Base-by-base conservation (phyloP, 2,329 filamentous ascomycete genomes). In the Pezicula radicicola region DNA sequence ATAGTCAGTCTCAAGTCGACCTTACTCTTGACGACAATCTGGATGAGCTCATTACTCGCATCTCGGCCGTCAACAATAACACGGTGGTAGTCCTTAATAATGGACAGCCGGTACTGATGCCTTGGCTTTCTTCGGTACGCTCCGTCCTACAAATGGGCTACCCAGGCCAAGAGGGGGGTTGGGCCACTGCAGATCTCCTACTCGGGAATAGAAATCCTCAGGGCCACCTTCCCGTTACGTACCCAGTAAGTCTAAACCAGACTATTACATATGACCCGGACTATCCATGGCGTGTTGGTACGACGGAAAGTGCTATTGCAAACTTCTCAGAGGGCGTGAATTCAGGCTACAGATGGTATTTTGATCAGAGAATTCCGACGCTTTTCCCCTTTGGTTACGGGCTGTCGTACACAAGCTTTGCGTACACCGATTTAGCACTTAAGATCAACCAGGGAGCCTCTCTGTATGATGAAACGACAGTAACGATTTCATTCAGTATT, bases 331-430 rank as follows among this genome's bases (percentile, higher is more conserved):
- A 36, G 15, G 33, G 33, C 15, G 15, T 36, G 9, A 36, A 36
- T 36, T 8, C 15, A 36, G 33, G 33, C 33, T 36, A 36, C 33
- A 8, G 33, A 8, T 36, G 33, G 33, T 36, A 36, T 15, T 15
- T 36, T 8, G 15, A 15, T 15, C 8, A 8, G 9, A 36, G 15
- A 8, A 36, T 15, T 9, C 8, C 33, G 8, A 15, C 15, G 33
- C 33, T 36, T 8, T 85, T 84, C 67, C 35, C 27, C 27, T 70
- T 70, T 46, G 68, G 68, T 1, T 65, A 67, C 21, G 67, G 68
- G 1, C 44, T 70, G 4, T 68, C 68, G 0, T 70, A 69, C 42
- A 64, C 66, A 2, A 60, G 51, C 0, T 70, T 70, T 46, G 57
- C 55, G 33, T 36, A 36, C 15, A 36, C 8, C 33, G 15, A 36